Evolutionary conservation across 2,329 filamentous ascomycete genomes (phyloP).

Genomic region (Colletotrichum costaricense): DNA sequence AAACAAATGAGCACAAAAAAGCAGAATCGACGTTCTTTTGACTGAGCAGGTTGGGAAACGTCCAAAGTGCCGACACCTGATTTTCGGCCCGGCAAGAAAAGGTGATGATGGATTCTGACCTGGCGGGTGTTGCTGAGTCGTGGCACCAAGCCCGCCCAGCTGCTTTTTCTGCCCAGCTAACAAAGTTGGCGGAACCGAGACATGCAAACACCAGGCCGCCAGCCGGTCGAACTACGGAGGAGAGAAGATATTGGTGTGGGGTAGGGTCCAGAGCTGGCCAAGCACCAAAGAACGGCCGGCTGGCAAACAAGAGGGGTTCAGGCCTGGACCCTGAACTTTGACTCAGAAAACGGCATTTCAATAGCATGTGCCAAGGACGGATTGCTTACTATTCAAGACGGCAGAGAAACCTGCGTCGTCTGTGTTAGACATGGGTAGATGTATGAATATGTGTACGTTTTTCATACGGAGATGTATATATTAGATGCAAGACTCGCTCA

Average conservation of each 20-base stretch:
- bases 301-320: not conserved
- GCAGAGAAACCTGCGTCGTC: not conserved
- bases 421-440: not conserved
- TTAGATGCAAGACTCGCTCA: not conserved
- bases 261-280: not conserved
- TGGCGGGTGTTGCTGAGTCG: not conserved
- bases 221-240: not conserved
- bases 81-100: not conserved
- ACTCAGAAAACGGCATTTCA: not conserved
- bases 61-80: not conserved
- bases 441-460: not conserved
- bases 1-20: constrained; percentile 64
- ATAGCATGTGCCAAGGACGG: not conserved
- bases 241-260: not conserved
- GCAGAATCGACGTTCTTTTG: constrained; percentile 40
- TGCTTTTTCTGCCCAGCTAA: not conserved
- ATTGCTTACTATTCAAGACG: not conserved
- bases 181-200: constrained; percentile 12
- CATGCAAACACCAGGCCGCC: constrained; percentile 1
- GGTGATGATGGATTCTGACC: not conserved
- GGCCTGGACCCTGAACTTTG: constrained; percentile 23
- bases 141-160: not conserved
- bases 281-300: not conserved
- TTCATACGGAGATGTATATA: not conserved
- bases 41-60: not conserved